Base-by-base conservation (phyloP, 1,284 basidiomycete species). In the Rhodotorula sp. region DNA sequence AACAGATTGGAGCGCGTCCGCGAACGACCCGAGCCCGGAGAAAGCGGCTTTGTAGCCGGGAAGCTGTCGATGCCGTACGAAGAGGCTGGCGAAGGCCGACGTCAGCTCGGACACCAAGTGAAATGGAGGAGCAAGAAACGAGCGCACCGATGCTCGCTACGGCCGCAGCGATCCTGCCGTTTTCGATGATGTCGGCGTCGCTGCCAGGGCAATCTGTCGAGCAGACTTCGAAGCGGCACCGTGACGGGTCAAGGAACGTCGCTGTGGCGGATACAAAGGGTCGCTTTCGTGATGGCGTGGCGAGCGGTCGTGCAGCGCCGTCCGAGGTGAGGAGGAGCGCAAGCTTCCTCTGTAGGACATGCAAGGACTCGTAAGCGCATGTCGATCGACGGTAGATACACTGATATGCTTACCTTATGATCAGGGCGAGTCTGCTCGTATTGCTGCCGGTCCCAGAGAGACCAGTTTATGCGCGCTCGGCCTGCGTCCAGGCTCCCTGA, bases 391-490 rank as follows among this genome's bases (percentile, higher is more conserved):
- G 23, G 20, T 20, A 7, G 26, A 26, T 12, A 43, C 18, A 6
- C 39, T 12, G 47, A 58, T 49, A 39, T 39, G 76, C 81, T 70
- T 58, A 92, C 92, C 87, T 92, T 94, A 81, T 87, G 89, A 3
- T 83, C 81, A 77, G 91, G 90, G 75, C 87, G 86, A 18, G 90
- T 80, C 4, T 6, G 2, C 51, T 74, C 75, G 82, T 91, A 96
- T 5, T 87, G 87, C 14, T 86, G 88, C 59, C 90, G 84, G 70
- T 91, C 88, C 81, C 93, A 94, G 4, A 95, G 85, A 77, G 93
- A 92, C 83, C 88, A 94, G 80, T 89, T 93, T 16, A 91, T 89
- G 71, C 87, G 31, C 86, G n/a, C 90, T 91, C 69, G 86, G 78
- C 18, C 48, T 8, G 29, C 52, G 39, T 43, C 31, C 18, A 43